A percentile compares a stretch with the other conserved stretches of the same genome.
phyloP scores from a whole-genome alignment of 352 stramenopile genomes.

The Pseudoperonospora humuli region DNA sequence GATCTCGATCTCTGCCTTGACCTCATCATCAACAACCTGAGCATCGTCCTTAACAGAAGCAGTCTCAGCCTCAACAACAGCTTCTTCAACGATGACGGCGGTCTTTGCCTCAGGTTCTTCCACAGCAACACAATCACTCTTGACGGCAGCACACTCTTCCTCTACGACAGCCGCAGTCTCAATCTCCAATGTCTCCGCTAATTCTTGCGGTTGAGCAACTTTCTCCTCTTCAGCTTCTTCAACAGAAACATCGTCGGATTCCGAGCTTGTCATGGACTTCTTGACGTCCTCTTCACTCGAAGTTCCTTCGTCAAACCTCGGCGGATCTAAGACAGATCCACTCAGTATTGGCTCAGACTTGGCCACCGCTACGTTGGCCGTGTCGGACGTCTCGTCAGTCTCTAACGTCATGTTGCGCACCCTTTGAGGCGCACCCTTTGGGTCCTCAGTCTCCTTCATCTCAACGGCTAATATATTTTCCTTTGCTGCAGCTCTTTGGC shows the following conservation, averaged over 20 bases:
- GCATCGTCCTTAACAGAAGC: not conserved
- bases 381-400: constrained; percentile 2
- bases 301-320: too few species aligned
- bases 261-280: too few species aligned
- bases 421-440: constrained; percentile 1
- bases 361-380: constrained; percentile 6
- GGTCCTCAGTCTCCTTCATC: constrained; percentile 7
- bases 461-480: not conserved
- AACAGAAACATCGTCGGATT: too few species aligned
- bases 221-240: not conserved
- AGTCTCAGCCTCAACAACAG: not conserved
- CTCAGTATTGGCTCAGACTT: not conserved
- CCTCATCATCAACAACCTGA: not conserved
- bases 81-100: not conserved
- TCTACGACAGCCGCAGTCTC: not conserved
- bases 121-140: not conserved
- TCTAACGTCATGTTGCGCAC: constrained; percentile 4
- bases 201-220: not conserved
- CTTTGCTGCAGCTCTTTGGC: not conserved
- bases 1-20: not conserved
- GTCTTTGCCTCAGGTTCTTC: not conserved
- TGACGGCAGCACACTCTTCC: not conserved
- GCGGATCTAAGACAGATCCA: too few species aligned
- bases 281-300: not conserved
- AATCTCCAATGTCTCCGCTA: not conserved